A percentile compares a stretch with the other conserved stretches of the same genome.
phyloP scores from a whole-genome alignment of 1,284 basidiomycete genomes.

The Mrakiaceae sp. region DNA sequence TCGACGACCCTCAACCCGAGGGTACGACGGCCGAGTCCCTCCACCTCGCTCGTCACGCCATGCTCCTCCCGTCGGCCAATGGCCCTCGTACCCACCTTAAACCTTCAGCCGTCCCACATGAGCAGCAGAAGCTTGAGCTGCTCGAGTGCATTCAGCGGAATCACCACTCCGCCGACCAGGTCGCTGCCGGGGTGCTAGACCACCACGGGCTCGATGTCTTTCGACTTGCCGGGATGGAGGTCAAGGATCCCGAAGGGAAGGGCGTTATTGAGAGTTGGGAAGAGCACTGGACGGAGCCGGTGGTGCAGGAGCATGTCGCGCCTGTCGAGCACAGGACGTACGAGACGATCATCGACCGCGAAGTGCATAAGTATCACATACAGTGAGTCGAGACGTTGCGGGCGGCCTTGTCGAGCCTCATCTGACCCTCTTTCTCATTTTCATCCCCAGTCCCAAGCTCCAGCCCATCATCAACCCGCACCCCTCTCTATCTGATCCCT shows the following conservation, averaged over 20 bases:
- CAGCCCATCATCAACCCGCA: conserved; percentile 30
- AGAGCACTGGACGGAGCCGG: conserved; percentile 26
- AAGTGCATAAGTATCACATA: conserved; percentile 30
- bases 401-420: neutral
- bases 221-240: conserved; percentile 18
- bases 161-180: neutral
- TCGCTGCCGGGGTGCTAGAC: neutral
- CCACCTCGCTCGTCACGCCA: conserved; percentile 18
- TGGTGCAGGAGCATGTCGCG: conserved; percentile 28
- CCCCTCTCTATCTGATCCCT: conserved; percentile 15
- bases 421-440: neutral
- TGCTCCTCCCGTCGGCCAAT: conserved; percentile 11
- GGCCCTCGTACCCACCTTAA: too few species aligned
- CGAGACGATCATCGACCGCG: conserved; percentile 25
- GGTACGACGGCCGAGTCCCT: neutral
- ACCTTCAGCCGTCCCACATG: neutral
- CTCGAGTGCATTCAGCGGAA: conserved; percentile 21
- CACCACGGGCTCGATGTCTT: conserved; percentile 11
- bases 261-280: conserved; percentile 26
- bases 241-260: conserved; percentile 18
- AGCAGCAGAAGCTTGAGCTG: conserved; percentile 14
- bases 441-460: conserved; percentile 27
- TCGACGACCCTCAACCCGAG: neutral
- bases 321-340: conserved; percentile 27
- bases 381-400: conserved; percentile 22